These are phyloP conservation scores for Leccinum fibrillosum DNA, from an alignment of 768 basidiomycete species.

Conservation along the genomic window DNA sequence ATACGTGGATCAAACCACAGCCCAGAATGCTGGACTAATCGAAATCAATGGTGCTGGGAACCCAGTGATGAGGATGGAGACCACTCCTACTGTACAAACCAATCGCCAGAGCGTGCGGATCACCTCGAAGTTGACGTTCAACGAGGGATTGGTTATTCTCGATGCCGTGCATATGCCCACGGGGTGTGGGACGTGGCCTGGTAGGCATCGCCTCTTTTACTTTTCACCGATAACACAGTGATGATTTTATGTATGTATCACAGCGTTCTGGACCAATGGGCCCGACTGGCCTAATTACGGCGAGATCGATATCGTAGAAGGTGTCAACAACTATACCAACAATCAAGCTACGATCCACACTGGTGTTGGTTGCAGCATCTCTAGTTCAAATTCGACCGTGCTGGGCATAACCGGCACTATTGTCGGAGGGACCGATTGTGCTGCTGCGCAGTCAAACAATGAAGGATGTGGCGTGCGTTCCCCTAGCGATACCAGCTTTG, in stretches of 20 bases:
- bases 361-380: conserved; percentile 61
- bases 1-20: conserved; percentile 61
- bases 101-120: conserved; percentile 80
- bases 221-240: background rate
- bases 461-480: conserved; percentile 81
- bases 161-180: conserved; percentile 88
- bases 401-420: conserved; percentile 61
- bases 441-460: conserved; percentile 65
- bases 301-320: conserved; percentile 85
- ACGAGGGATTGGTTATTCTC: conserved; percentile 70
- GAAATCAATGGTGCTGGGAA: conserved; percentile 68
- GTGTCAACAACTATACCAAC: conserved; percentile 74
- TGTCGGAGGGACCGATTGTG: conserved; percentile 71
- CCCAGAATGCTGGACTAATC: conserved; percentile 56
- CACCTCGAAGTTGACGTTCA: conserved; percentile 56
- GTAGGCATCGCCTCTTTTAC: conserved; percentile 18
- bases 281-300: conserved; percentile 48
- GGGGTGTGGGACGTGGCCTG: conserved; percentile 86
- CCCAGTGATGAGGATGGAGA: conserved; percentile 87
- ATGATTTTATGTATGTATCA: conserved; percentile 1
- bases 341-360: conserved; percentile 86
- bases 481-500: conserved; percentile 60
- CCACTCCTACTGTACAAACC: conserved; percentile 64
- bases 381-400: conserved; percentile 42
- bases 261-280: conserved; percentile 51